These are phyloP conservation scores for Brassica incana DNA, from an alignment of 345 rosid species.

Conservation along the genomic window DNA sequence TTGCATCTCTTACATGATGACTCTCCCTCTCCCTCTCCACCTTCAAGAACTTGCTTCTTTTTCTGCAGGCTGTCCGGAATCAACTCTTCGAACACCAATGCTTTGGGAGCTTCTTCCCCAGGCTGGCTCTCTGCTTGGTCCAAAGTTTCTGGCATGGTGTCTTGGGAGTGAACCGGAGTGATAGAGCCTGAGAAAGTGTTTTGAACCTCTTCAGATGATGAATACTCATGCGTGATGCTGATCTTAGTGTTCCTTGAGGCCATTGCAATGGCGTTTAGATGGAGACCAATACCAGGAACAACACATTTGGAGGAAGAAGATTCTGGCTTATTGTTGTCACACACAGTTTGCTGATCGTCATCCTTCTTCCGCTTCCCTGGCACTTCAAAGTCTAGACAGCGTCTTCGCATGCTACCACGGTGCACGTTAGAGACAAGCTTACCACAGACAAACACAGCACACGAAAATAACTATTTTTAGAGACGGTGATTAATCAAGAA, in stretches of 20 bases:
- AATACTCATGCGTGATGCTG: constrained; percentile 43
- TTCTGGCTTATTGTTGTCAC: constrained; percentile 42
- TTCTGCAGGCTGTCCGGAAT: constrained; percentile 66
- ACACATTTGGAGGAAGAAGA: constrained; percentile 47
- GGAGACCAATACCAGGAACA: constrained; percentile 93
- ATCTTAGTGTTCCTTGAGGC: constrained; percentile 45
- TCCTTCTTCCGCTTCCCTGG: constrained; percentile 56
- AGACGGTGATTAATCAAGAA: neutral
- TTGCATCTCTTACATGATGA: constrained; percentile 84
- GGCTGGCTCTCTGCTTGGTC: constrained; percentile 43
- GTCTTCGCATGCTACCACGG: constrained; percentile 79
- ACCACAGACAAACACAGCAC: constrained; percentile 32
- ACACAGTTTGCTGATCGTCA: constrained; percentile 43
- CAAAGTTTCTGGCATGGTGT: constrained; percentile 47
- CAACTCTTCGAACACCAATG: constrained; percentile 52
- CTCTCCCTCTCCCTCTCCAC: constrained; percentile 61
- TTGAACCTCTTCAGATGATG: constrained; percentile 47
- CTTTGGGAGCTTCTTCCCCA: constrained; percentile 58
- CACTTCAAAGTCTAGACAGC: constrained; percentile 90
- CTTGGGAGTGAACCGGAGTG: constrained; percentile 44
- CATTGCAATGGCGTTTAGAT: constrained; percentile 77
- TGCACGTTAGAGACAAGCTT: constrained; percentile 60
- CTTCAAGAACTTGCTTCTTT: constrained; percentile 58
- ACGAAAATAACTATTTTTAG: constrained; percentile 2
- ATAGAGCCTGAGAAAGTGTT: constrained; percentile 45